Conservation (phyloP, 768 basidiomycete genomes). For the Pleurotus platypus region DNA sequence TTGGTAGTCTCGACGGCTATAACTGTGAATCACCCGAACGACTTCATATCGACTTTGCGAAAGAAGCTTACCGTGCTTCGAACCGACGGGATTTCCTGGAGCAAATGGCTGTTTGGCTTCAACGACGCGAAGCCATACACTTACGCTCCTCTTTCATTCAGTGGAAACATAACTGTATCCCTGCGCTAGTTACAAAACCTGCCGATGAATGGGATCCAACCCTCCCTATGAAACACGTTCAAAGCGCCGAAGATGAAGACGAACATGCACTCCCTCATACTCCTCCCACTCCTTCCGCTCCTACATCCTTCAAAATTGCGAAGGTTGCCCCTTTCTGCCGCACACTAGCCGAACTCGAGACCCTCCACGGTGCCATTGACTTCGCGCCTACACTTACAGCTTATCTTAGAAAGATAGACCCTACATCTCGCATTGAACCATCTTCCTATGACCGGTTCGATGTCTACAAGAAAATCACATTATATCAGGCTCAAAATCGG, state of each 20-base stretch:
- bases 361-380: neutral
- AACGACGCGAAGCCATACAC: conserved; percentile 28
- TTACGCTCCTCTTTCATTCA: neutral
- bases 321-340: neutral
- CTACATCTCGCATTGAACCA: neutral
- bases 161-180: neutral
- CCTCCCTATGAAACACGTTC: neutral
- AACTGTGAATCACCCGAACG: conserved; percentile 12
- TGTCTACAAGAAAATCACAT: conserved; percentile 8
- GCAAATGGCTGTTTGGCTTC: conserved; percentile 39
- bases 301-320: neutral
- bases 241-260: neutral
- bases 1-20: conserved; percentile 13
- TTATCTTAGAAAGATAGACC: neutral
- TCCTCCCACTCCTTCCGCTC: no score
- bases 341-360: neutral
- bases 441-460: neutral
- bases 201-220: neutral
- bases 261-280: neutral
- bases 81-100: conserved; percentile 23
- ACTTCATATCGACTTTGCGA: conserved; percentile 21
- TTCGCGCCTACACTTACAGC: neutral
- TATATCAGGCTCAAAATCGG: conserved; percentile 13
- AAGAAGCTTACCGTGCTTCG: conserved; percentile 21
- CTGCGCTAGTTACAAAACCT: neutral